A percentile compares a stretch with the other conserved stretches of the same genome.
phyloP scores from a whole-genome alignment of 208 protist genomes.

The Porcisia hertigi region DNA sequence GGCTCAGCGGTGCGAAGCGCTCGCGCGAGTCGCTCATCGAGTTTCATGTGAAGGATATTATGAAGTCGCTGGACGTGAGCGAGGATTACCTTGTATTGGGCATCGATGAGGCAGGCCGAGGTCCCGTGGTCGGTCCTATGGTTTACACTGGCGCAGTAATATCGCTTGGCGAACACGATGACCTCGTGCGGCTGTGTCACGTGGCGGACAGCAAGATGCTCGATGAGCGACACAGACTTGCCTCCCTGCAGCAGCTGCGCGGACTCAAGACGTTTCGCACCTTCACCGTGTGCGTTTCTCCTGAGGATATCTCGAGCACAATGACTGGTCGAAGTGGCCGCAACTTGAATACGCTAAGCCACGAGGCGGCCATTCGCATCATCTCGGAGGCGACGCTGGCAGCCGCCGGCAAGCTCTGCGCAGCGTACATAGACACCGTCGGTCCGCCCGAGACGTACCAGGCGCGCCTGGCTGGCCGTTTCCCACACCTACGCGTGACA shows the following conservation, averaged over 20 bases:
- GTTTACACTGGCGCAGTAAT: slow-evolving; percentile 92
- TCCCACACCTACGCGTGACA: slow-evolving; percentile 87
- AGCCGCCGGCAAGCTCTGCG: slow-evolving; percentile 70
- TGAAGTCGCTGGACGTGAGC: slow-evolving; percentile 37
- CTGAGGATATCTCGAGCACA: slow-evolving; percentile 72
- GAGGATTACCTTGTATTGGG: slow-evolving; percentile 85
- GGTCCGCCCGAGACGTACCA: slow-evolving; percentile 87
- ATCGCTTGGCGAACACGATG: slow-evolving; percentile 72
- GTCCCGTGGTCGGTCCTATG: slow-evolving; percentile 94
- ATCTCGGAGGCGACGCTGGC: slow-evolving; percentile 78
- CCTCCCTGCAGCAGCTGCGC: slow-evolving; percentile 52
- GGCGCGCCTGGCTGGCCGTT: slow-evolving; percentile 63
- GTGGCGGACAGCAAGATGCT: slow-evolving; percentile 92
- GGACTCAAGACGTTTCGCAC: slow-evolving; percentile 62
- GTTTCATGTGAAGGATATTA: slow-evolving; percentile 70
- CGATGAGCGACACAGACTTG: slow-evolving; percentile 51
- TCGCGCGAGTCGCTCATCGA: slow-evolving; percentile 46
- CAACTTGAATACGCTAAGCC: slow-evolving; percentile 90
- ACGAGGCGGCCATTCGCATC: slow-evolving; percentile 83
- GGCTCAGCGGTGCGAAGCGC: slow-evolving; percentile 58
- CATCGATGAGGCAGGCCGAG: slow-evolving; percentile 96
- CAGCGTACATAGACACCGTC: slow-evolving; percentile 95
- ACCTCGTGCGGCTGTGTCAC: slow-evolving; percentile 63
- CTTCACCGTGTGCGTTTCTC: slow-evolving; percentile 64
- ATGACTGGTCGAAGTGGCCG: slow-evolving; percentile 72